Evolutionary conservation across 345 rosid species (phyloP), one percentile per base, ranked within the genome.

Genomic region (Hibiscus syriacus): DNA sequence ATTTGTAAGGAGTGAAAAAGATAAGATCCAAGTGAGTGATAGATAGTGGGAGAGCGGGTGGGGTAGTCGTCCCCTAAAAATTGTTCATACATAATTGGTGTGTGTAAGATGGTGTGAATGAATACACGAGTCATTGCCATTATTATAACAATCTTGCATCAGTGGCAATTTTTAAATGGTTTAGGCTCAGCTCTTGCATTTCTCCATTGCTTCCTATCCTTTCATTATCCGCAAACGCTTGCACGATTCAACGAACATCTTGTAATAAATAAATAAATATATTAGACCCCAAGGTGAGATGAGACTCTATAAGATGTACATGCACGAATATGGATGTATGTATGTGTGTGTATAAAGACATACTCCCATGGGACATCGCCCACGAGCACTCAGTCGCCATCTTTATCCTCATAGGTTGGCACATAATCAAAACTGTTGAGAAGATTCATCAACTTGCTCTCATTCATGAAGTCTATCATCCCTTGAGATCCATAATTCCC

Each of bases 281-380:
- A 8, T 17, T 49, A n/a, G 0, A 9, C 0, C n/a, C n/a, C 2
- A 1, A 17, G n/a, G 45, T 34, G n/a, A 19, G n/a, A 22, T 29
- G 62, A n/a, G 39, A 48, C 4, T 34, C 34, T 16, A 43, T 23
- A 41, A 41, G 66, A 7, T 19, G 54, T 49, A 20, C 50, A 45
- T 45, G 50, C 25, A 49, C 6, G 23, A 8, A 19, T 19, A 20
- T 49, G 22, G 23, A 17, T 23, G 10, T 11, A 48, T 59, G 7
- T 11, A 2, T 2, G 9, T 7, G 7, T 0, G 9, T 10, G 23
- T 22, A 10, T 10, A 71, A 67, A 66, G 66, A 83, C 98, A 72
- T 77, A 92, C 98, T 81, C 86, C 98, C 98, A 92, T 59, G 98
- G 98, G 72, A 90, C 98, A 83, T 92, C 98, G 3, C 97, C 98